phyloP scores from a whole-genome alignment of 768 basidiomycete genomes.

The Hygrocybe coccinea region DNA sequence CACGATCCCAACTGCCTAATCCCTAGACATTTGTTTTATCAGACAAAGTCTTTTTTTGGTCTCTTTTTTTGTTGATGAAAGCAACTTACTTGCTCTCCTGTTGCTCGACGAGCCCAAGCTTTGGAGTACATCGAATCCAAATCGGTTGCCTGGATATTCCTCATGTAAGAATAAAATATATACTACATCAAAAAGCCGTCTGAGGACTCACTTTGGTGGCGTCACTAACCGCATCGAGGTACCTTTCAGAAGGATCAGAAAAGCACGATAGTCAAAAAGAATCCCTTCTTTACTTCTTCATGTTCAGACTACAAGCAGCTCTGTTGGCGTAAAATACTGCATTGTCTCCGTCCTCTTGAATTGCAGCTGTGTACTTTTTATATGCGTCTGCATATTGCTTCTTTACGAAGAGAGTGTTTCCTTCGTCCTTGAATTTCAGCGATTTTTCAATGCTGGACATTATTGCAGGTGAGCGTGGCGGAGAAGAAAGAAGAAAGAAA shows the following conservation, averaged over 20 bases:
- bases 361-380: slow-evolving; percentile 11
- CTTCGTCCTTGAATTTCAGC: slow-evolving; percentile 17
- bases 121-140: slow-evolving; percentile 40
- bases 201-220: slow-evolving; percentile 7
- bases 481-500: too few relatives aligned
- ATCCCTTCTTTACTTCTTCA: slow-evolving; percentile 8
- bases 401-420: slow-evolving; percentile 17
- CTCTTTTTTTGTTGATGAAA: too few relatives aligned
- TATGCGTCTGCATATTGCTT: slow-evolving; percentile 13
- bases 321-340: slow-evolving; percentile 20
- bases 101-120: slow-evolving; percentile 39
- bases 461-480: too few relatives aligned
- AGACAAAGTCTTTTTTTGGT: too few relatives aligned
- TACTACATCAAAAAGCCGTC: not conserved
- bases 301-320: slow-evolving; percentile 14
- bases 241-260: slow-evolving; percentile 15
- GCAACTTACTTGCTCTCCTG: slow-evolving; percentile 27
- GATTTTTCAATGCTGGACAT: not conserved
- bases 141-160: slow-evolving; percentile 30
- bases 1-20: slow-evolving; percentile 16
- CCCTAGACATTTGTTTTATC: slow-evolving; percentile 13
- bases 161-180: not conserved
- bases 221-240: slow-evolving; percentile 30
- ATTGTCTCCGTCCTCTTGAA: slow-evolving; percentile 14
- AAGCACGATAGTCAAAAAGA: not conserved